Percentiles rank a stretch among this genome's conserved stretches.
phyloP scores from a whole-genome alignment of 805 yeast genomes.

The Metschnikowia lunata region DNA sequence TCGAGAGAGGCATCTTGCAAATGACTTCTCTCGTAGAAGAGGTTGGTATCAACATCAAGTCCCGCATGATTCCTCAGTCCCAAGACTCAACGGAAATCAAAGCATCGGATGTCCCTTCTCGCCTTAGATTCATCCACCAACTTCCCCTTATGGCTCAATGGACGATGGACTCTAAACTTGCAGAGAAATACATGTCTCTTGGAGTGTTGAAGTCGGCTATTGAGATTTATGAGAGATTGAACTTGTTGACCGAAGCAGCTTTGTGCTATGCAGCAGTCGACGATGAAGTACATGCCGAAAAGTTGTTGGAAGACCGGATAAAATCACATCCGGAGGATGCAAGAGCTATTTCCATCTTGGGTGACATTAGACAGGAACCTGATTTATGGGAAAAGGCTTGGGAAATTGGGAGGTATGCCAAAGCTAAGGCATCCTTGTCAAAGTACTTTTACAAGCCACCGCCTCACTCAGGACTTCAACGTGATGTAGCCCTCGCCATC shows the following conservation, averaged over 20 bases:
- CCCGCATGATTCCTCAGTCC: constrained; percentile 49
- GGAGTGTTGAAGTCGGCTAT: constrained; percentile 85
- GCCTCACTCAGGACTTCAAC: constrained; percentile 42
- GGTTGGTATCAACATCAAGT: constrained; percentile 61
- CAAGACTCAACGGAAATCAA: constrained; percentile 23
- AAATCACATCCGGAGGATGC: constrained; percentile 66
- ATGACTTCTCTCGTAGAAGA: constrained; percentile 91
- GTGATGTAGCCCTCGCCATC: constrained; percentile 52
- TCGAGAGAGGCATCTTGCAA: constrained; percentile 91
- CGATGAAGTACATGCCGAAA: constrained; percentile 61
- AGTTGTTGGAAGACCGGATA: constrained; percentile 52
- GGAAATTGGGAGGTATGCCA: constrained; percentile 76
- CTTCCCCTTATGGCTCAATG: constrained; percentile 79
- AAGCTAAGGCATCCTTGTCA: constrained; percentile 82
- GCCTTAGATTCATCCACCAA: constrained; percentile 68
- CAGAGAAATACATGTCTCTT: constrained; percentile 79
- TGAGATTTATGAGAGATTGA: constrained; percentile 78
- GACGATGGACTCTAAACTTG: constrained; percentile 76
- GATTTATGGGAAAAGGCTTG: constrained; percentile 78
- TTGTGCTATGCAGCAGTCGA: constrained; percentile 87
- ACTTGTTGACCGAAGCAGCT: constrained; percentile 78
- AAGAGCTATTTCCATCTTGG: constrained; percentile 76
- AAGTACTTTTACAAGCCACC: constrained; percentile 69
- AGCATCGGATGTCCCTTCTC: constrained; percentile 39
- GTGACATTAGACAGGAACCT: constrained; percentile 80